Base-by-base conservation (phyloP, 1,139 yeast species). In the Saccharomyces hybrid region DNA sequence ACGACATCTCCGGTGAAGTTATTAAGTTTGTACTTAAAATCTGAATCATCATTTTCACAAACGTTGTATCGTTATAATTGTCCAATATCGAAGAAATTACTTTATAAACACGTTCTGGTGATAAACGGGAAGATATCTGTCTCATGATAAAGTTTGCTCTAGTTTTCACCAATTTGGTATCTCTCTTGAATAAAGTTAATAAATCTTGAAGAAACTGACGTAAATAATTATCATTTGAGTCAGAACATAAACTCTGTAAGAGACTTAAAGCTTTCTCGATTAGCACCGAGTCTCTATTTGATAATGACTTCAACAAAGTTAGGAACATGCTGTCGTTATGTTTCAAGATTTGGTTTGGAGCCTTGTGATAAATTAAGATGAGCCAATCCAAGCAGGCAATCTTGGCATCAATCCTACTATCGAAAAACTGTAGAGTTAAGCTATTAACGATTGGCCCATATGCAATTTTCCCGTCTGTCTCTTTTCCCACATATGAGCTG, bases 341-440 rank as follows among this genome's bases (percentile, higher is more conserved):
- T 66, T 77, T 82, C 61, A 80, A 76, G 63, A 82, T 80, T 63
- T 80, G 78, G 28, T 78, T 73, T 0, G 95, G 88, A 48, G 86
- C 86, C 61, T 84, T 84, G 34, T 83, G 79, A 65, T 91, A 95
- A 49, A 95, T 76, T 78, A 89, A 83, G 27, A 85, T 84, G 41
- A 95, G 75, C 99, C 99, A 95, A 61, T 91, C 97, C 49, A 95
- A 74, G 20, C 95, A 87, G 0, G 95, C 90, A 20, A 90, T 79
- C 59, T 95, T 77, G 0, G 97, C 88, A 38, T 85, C 82, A 60
- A 89, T 96, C 62, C 88, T 86, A 55, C 84, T 87, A 60, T 80
- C 82, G 56, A 81, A 70, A 57, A 85, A 81, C 60, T 84, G 88
- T 34, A 80, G 62, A 0, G 86, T 81, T 54, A 85, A 69, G 6